Evolutionary conservation across 768 basidiomycete species (phyloP), one percentile per base, ranked within the genome.

Genomic region (Suillus bovinus): DNA sequence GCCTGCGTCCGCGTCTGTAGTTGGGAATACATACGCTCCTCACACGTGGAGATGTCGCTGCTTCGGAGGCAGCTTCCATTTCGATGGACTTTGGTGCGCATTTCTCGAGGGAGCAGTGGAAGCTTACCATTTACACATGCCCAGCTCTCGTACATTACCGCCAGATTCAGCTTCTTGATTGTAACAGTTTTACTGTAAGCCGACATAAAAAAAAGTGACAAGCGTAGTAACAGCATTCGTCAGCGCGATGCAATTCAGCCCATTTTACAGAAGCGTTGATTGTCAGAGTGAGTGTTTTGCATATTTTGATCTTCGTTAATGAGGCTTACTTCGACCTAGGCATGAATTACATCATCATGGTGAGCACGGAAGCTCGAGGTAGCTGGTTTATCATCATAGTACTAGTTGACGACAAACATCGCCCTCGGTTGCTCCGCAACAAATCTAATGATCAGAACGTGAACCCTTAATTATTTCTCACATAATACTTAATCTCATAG

Each of bases 401-500:
- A 56, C 11, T 39, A 56, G 55, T 20, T 56, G 17, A 4, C 1
- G 17, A 27, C 16, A 13, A 56, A 39, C 27, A 3, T 27, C 36
- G 55, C 55, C 24, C 27, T 56, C 38, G 55, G 55, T 7, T 56
- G 55, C 55, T 56, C 55, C 10, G 17, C 55, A 27, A 39, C 24
- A 56, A 56, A 56, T 10, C 11, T 56, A 10, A 56, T 39, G 55
- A 39, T 56, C 36, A 56, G 55, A 39, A 39, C 55, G 55, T 17
- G 27, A 3, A 24, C 4, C 5, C 38, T 11, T 39, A 1, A 27
- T 20, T 27, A 38, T 24, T 11, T 5, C 24, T 39, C 5, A 3
- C 8, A 50, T 5, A 10, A 24, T 20, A 4, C 10, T 39, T 9
- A 24, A 27, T 27, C 55, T 56, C 38, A 39, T 20, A 24, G 8